phyloP scores from a whole-genome alignment of 108 stramenopile genomes.

The Cylindrotheca fusiformis region DNA sequence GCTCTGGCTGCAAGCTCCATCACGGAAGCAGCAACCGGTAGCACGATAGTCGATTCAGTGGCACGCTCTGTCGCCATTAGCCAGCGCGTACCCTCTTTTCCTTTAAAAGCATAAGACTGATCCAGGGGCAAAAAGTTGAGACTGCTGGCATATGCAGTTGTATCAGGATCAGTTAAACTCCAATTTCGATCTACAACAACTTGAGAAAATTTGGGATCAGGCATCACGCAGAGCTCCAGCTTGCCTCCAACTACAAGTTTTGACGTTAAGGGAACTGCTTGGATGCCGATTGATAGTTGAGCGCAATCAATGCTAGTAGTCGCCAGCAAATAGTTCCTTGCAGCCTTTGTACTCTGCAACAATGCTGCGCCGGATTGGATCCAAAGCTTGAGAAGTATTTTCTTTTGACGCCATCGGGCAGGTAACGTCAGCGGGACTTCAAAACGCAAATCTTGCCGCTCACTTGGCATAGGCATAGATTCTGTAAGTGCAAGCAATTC shows the following conservation, averaged over 20 bases:
- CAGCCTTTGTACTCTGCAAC: slow-evolving; percentile 25
- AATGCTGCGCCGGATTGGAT: slow-evolving; percentile 46
- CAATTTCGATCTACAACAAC: slow-evolving; percentile 47
- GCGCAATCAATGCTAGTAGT: slow-evolving; percentile 11
- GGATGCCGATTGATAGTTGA: slow-evolving; percentile 12
- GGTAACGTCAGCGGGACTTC: slow-evolving; percentile 59
- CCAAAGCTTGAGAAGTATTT: slow-evolving; percentile 33
- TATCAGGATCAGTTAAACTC: slow-evolving; percentile 74
- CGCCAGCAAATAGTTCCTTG: slow-evolving; percentile 39
- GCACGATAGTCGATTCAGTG: slow-evolving; percentile 61
- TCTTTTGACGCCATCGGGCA: slow-evolving; percentile 28
- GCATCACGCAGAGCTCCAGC: slow-evolving; percentile 28
- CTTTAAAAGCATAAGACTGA: slow-evolving; percentile 52
- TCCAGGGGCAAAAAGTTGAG: slow-evolving; percentile 74
- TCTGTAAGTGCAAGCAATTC: slow-evolving; percentile 38
- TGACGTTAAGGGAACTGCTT: slow-evolving; percentile 14
- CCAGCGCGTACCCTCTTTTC: slow-evolving; percentile 35
- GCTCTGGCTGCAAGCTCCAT: slow-evolving; percentile 47
- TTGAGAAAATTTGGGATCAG: slow-evolving; percentile 54
- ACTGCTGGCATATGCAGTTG: slow-evolving; percentile 23
- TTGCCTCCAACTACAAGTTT: slow-evolving; percentile 33
- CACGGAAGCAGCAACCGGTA: slow-evolving; percentile 74
- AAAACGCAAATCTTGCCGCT: slow-evolving; percentile 43
- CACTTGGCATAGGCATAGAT: slow-evolving; percentile 15
- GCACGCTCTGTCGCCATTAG: slow-evolving; percentile 74